Evolutionary conservation across 192 early-diverging fungal genomes (phyloP).

Genomic region (Coemansia sp.): DNA sequence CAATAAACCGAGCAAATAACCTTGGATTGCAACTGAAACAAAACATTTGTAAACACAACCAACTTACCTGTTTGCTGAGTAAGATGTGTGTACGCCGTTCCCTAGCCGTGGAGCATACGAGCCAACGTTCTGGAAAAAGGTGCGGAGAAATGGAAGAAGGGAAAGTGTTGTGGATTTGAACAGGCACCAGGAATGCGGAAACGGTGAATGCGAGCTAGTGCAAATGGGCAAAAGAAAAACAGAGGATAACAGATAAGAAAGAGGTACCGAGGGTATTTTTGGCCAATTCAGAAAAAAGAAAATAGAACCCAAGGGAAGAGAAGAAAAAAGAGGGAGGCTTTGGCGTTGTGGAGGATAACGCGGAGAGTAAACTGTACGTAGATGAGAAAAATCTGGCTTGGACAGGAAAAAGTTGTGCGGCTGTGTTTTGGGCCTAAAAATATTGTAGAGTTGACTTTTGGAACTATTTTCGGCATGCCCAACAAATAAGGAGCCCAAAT

Average conservation of each 20-base stretch:
- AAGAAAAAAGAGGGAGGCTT: not conserved
- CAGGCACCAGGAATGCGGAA: not conserved
- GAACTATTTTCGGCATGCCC: slow-evolving; percentile 5
- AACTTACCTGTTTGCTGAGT: slow-evolving; percentile 5
- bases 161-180: not conserved
- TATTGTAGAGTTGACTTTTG: not conserved
- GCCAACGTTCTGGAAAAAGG: slow-evolving; percentile 1
- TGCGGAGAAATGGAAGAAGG: not conserved
- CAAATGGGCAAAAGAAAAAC: not conserved
- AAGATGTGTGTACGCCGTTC: not conserved
- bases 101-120: slow-evolving; percentile 8
- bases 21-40: not conserved
- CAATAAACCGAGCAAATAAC: not conserved
- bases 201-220: not conserved
- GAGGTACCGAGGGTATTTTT: too few species aligned
- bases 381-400: slow-evolving; percentile 3
- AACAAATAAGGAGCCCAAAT: not conserved
- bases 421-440: not conserved
- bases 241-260: too few species aligned
- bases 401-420: not conserved
- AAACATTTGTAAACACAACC: not conserved
- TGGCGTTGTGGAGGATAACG: not conserved
- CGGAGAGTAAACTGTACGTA: not conserved
- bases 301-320: not conserved
- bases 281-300: slow-evolving; percentile 5